A percentile compares a stretch with the other conserved stretches of the same genome.
Conservation (phyloP, 2,329 filamentous ascomycete species). For the Sporothrix inflata region DNA sequence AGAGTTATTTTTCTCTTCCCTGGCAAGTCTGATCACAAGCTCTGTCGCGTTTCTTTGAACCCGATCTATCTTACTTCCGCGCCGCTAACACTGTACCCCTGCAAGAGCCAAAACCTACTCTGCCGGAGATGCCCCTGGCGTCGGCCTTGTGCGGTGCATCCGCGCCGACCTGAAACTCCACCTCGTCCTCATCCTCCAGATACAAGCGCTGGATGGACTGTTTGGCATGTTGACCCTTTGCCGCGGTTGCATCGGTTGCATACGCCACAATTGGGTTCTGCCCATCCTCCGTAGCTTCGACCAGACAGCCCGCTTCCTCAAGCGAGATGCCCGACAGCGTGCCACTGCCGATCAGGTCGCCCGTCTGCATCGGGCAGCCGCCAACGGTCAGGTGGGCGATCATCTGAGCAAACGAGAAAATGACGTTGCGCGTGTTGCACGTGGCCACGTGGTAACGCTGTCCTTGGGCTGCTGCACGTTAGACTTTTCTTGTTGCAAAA, state of each 20-base stretch:
- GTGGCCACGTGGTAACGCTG: not conserved
- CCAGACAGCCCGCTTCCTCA: not conserved
- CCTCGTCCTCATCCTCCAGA: not conserved
- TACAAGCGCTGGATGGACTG: not conserved
- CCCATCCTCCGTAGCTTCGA: not conserved
- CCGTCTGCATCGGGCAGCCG: constrained; percentile 10
- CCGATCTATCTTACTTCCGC: not conserved
- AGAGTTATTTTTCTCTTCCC: not conserved
- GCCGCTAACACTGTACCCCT: not conserved
- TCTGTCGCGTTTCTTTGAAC: not conserved
- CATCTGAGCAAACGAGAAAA: constrained; percentile 21
- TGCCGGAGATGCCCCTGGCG: not conserved
- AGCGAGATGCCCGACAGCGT: not conserved
- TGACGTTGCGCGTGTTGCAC: constrained; percentile 15
- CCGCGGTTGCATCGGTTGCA: not conserved
- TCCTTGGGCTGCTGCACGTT: constrained; percentile 1
- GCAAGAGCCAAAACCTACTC: not conserved
- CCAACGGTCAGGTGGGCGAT: constrained; percentile 10
- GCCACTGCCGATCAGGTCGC: constrained; percentile 4
- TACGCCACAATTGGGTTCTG: not conserved
- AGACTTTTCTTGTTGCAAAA: too few relatives aligned
- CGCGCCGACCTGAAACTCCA: not conserved
- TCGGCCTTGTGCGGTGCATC: not conserved
- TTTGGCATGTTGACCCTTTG: not conserved
- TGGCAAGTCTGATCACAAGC: not conserved